Evolutionary conservation across 2,329 filamentous ascomycete genomes (phyloP).

Genomic region (Sporothrix protearum): DNA sequence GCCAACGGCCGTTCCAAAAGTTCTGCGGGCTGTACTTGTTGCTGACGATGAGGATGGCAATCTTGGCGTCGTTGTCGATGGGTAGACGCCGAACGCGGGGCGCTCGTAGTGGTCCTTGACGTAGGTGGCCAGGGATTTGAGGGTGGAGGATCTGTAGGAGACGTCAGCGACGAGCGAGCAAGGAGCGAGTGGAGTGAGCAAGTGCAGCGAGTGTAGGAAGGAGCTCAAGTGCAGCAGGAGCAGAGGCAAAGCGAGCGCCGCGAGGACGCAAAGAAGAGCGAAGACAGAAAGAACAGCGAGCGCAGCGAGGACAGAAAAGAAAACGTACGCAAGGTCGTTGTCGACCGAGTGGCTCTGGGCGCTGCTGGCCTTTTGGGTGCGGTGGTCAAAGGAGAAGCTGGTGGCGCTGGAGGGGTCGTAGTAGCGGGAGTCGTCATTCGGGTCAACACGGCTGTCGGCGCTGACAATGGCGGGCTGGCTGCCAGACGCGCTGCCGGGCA

Average conservation of each 20-base stretch:
- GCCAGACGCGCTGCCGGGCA: constrained; percentile 73
- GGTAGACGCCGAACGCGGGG: constrained; percentile 77
- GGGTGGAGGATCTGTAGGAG: constrained; percentile 66
- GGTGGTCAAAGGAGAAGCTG: constrained; percentile 85
- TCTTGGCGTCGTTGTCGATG: constrained; percentile 66
- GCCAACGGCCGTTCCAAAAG: constrained; percentile 99
- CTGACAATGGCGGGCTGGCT: constrained; percentile 83
- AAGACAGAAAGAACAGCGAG: constrained; percentile 18
- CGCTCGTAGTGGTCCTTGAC: constrained; percentile 85
- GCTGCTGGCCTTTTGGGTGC: constrained; percentile 74
- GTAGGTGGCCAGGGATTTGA: constrained; percentile 73
- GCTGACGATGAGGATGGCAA: constrained; percentile 81
- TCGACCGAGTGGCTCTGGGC: constrained; percentile 78
- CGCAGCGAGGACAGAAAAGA: not conserved
- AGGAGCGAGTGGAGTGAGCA: constrained; percentile 15
- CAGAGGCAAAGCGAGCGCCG: too few relatives aligned
- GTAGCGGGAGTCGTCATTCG: constrained; percentile 75
- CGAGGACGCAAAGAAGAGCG: too few relatives aligned
- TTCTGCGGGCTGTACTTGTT: constrained; percentile 98
- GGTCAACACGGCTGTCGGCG: constrained; percentile 61
- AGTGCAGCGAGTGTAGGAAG: not conserved
- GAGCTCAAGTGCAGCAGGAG: too few relatives aligned
- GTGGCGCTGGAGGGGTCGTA: constrained; percentile 85
- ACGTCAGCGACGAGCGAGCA: not conserved
- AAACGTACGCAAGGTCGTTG: constrained; percentile 69